Percentiles rank a stretch among this genome's conserved stretches.
Evolutionary conservation across 2,329 filamentous ascomycete species (phyloP).

Genomic region (Mycocentrospora acerina): DNA sequence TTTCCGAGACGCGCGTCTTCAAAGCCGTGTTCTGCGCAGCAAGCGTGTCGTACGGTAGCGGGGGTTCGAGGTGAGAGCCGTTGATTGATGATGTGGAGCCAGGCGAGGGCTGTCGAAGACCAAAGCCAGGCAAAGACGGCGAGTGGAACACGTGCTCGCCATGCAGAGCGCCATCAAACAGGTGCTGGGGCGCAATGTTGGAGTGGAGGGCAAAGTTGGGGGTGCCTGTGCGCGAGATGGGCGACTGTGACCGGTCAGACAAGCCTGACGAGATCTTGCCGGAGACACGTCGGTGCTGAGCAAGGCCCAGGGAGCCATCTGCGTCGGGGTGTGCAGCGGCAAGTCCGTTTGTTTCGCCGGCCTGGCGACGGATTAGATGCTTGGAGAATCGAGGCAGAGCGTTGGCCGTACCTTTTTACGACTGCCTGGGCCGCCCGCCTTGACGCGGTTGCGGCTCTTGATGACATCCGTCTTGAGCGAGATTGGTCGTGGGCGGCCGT

Average conservation of each 20-base stretch:
- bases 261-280: conserved; percentile 73
- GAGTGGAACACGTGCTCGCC: conserved; percentile 65
- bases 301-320: conserved; percentile 56
- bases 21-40: conserved; percentile 78
- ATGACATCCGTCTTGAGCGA: conserved; percentile 99
- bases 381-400: background rate
- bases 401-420: conserved; percentile 73
- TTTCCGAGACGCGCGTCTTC: conserved; percentile 92
- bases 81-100: conserved; percentile 59
- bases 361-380: conserved; percentile 18
- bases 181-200: conserved; percentile 71
- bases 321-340: conserved; percentile 56
- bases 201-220: conserved; percentile 67
- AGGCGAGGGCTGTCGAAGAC: conserved; percentile 55
- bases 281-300: conserved; percentile 65
- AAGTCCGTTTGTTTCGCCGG: conserved; percentile 56
- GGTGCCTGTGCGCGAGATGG: conserved; percentile 76
- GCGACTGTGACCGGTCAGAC: conserved; percentile 74
- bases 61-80: conserved; percentile 65
- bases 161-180: conserved; percentile 75
- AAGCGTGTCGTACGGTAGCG: conserved; percentile 78
- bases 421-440: conserved; percentile 76
- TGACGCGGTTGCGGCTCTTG: conserved; percentile 97
- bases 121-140: conserved; percentile 48
- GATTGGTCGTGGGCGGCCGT: conserved; percentile 89